Conservation (phyloP, 768 basidiomycete species). For the Mycena albidolilacea region DNA sequence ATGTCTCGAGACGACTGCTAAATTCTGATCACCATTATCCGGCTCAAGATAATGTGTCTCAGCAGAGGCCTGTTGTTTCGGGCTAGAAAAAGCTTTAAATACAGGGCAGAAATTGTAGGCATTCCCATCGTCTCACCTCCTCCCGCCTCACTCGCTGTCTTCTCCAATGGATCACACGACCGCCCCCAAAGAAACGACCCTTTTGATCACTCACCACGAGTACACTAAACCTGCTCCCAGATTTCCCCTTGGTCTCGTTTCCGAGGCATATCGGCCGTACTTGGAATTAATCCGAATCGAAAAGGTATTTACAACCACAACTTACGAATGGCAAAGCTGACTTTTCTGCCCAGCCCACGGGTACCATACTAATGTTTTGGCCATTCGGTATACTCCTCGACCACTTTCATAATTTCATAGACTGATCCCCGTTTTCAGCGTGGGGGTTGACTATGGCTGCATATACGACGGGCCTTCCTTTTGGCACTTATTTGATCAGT, state of each 20-base stretch:
- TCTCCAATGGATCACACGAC: conserved; percentile 15
- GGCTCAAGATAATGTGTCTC: conserved; percentile 11
- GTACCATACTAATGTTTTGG: conserved; percentile 68
- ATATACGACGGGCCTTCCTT: conserved; percentile 50
- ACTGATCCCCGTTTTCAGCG: conserved; percentile 6
- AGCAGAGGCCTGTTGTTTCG: not conserved
- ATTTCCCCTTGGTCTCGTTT: conserved; percentile 52
- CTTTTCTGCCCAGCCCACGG: conserved; percentile 57
- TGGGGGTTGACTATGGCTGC: conserved; percentile 70
- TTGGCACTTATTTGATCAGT: conserved; percentile 47
- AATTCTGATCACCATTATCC: conserved; percentile 16
- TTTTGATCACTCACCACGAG: conserved; percentile 44
- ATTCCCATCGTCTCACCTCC: not conserved
- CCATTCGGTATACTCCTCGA: conserved; percentile 57
- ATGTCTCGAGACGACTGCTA: conserved; percentile 4
- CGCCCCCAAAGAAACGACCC: conserved; percentile 41
- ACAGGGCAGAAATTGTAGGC: not conserved
- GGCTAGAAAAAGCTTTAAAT: conserved; percentile 18
- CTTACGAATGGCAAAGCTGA: not conserved
- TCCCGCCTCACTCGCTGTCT: not conserved
- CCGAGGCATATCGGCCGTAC: conserved; percentile 54
- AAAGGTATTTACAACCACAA: conserved; percentile 48
- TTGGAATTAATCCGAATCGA: conserved; percentile 66
- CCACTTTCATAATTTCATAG: not conserved
- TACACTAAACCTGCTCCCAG: conserved; percentile 38